phyloP scores from a whole-genome alignment of 2,329 filamentous ascomycete species.

The Xylariaceae sp. region DNA sequence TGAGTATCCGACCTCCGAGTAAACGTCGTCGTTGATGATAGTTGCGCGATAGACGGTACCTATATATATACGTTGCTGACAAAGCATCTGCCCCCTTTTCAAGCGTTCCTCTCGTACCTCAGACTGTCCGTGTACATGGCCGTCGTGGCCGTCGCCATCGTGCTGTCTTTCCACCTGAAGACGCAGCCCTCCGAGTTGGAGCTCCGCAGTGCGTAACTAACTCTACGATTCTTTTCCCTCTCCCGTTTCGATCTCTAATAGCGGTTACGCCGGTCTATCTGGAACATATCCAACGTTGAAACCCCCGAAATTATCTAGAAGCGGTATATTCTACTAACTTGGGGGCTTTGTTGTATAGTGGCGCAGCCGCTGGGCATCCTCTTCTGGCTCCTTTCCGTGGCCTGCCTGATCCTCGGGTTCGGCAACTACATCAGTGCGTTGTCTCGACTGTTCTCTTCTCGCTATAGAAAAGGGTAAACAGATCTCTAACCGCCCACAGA shows the following conservation, averaged over 20 bases:
- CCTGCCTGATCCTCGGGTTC: constrained; percentile 76
- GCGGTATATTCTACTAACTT: neutral
- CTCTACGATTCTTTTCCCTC: neutral
- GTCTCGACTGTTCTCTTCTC: neutral
- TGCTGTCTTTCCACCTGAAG: constrained; percentile 91
- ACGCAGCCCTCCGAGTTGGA: constrained; percentile 70
- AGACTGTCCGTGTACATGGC: constrained; percentile 89
- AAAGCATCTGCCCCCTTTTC: neutral
- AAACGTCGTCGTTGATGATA: neutral
- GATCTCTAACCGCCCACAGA: constrained; percentile 41
- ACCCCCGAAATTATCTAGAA: no score
- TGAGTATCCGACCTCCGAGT: constrained; percentile 33
- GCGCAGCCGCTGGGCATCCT: constrained; percentile 82
- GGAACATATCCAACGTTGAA: no score
- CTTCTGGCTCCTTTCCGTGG: constrained; percentile 82
- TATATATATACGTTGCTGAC: neutral
- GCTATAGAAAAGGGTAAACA: no score
- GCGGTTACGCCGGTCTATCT: no score
- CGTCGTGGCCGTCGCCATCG: constrained; percentile 85
- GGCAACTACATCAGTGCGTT: constrained; percentile 77
- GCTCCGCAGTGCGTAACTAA: constrained; percentile 47
- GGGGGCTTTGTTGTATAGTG: constrained; percentile 43
- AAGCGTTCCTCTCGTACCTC: constrained; percentile 86
- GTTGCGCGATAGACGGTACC: neutral
- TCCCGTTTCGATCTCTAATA: neutral